These are phyloP conservation scores for Sextonia rubra DNA, from an alignment of 164 flowering plant genomes.

Conservation along the genomic window DNA sequence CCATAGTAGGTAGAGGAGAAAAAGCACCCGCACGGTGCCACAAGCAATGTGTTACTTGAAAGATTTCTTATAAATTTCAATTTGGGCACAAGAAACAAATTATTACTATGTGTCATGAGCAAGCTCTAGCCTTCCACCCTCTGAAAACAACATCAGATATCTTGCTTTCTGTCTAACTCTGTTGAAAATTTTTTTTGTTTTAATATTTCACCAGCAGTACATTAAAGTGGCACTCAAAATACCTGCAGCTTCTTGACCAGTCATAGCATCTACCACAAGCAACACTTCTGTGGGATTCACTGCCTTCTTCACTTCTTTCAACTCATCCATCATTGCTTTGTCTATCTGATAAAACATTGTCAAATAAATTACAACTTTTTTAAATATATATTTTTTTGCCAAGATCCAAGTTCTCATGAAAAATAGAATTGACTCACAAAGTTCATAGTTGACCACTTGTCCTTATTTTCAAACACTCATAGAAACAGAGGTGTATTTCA, in stretches of 20 bases:
- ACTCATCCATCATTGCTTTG: slow-evolving; percentile 95
- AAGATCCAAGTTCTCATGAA: not conserved
- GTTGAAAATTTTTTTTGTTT: no score
- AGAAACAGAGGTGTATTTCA: not conserved
- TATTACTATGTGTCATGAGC: no score
- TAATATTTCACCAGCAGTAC: no score
- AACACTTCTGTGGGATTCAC: slow-evolving; percentile 87
- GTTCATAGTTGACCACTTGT: not conserved
- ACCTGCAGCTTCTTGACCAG: slow-evolving; percentile 99
- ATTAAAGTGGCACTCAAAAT: not conserved
- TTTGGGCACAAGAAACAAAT: no score
- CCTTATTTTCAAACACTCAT: not conserved
- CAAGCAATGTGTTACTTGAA: no score
- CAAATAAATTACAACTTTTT: slow-evolving; percentile 2
- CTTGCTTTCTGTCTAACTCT: no score
- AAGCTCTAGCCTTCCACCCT: no score
- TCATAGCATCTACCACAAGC: slow-evolving; percentile 99
- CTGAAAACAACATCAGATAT: no score
- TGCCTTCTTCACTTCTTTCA: slow-evolving; percentile 81
- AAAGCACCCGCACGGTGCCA: no score
- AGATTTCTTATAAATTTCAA: no score
- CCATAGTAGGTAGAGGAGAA: no score
- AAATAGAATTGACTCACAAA: not conserved
- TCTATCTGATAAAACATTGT: slow-evolving; percentile 57
- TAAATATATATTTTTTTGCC: not conserved